These are phyloP conservation scores for Spizellomyces punctatus DNA, from an alignment of 192 early-diverging fungal species.

Conservation along the genomic window DNA sequence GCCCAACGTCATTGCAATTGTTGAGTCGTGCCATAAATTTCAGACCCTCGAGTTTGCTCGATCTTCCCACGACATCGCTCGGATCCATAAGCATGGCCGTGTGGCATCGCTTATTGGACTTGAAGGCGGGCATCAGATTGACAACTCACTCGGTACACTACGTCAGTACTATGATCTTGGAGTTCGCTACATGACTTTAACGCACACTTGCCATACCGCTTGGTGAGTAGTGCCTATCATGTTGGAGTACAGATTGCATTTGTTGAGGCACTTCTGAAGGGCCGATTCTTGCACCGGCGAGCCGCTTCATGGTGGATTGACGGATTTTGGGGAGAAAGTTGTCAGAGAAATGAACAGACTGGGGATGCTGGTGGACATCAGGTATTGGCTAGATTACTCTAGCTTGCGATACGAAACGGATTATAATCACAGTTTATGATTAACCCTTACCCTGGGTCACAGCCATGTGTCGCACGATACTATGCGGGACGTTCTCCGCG, in stretches of 20 bases:
- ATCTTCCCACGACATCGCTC: constrained; percentile 46
- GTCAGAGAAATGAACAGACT: constrained; percentile 70
- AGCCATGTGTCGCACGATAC: constrained; percentile 62
- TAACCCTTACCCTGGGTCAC: not conserved
- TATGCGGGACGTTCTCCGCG: constrained; percentile 57
- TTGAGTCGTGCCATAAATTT: not conserved
- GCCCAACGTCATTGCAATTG: not conserved
- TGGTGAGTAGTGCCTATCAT: constrained; percentile 38
- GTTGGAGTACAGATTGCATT: not conserved
- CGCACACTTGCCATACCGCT: constrained; percentile 65
- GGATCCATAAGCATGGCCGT: constrained; percentile 41
- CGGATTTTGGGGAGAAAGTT: constrained; percentile 55
- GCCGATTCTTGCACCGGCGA: constrained; percentile 47
- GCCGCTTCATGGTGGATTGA: constrained; percentile 53
- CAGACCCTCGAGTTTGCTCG: constrained; percentile 46
- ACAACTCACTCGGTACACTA: constrained; percentile 57
- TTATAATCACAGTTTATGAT: not conserved
- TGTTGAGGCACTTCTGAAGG: constrained; percentile 10
- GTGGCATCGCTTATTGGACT: constrained; percentile 68
- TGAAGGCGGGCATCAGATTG: constrained; percentile 70
- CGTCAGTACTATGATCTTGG: constrained; percentile 59
- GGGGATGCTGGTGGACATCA: constrained; percentile 72
- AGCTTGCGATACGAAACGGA: not conserved
- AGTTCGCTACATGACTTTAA: constrained; percentile 70
- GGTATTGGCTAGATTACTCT: constrained; percentile 8